phyloP scores from a whole-genome alignment of 495 filamentous ascomycete genomes.

The Aspergillus olivimuriae region DNA sequence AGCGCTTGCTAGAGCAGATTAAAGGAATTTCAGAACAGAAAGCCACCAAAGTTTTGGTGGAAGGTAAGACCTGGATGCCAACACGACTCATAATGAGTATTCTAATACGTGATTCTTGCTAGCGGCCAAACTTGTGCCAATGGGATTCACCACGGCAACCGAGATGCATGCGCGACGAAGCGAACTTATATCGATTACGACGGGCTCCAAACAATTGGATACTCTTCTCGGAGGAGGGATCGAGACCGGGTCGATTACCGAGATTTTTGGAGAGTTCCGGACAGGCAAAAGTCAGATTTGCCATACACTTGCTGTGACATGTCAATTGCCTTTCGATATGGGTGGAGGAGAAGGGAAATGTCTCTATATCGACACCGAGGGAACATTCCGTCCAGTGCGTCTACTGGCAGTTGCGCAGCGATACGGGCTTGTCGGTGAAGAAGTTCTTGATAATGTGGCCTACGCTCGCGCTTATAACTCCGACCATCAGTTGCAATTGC shows the following conservation, averaged over 20 bases:
- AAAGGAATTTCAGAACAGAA: constrained; percentile 98
- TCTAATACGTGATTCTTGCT: constrained; percentile 3
- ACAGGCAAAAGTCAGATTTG: constrained; percentile 98
- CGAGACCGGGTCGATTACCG: constrained; percentile 97
- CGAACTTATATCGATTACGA: constrained; percentile 95
- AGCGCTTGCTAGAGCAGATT: constrained; percentile 79
- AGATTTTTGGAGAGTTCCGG: constrained; percentile 96
- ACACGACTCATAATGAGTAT: too few relatives aligned
- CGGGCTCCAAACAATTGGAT: constrained; percentile 93
- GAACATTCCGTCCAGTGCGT: constrained; percentile 91
- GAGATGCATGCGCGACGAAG: constrained; percentile 97
- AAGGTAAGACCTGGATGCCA: constrained; percentile 65
- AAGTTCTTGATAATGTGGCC: constrained; percentile 95
- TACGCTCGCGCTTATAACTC: constrained; percentile 98
- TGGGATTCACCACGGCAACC: constrained; percentile 99
- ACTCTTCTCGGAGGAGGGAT: constrained; percentile 91
- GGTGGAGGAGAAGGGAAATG: constrained; percentile 97
- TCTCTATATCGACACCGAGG: constrained; percentile 98
- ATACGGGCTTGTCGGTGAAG: constrained; percentile 90
- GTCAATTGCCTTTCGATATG: constrained; percentile 97
- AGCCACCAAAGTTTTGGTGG: constrained; percentile 84
- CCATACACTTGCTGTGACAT: constrained; percentile 97
- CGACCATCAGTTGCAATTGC: constrained; percentile 89
- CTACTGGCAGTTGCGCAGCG: constrained; percentile 86
- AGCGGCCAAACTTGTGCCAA: constrained; percentile 94